These are phyloP conservation scores for Sugiyamaella novakii DNA, from an alignment of 1,139 yeast species.

Conservation along the genomic window DNA sequence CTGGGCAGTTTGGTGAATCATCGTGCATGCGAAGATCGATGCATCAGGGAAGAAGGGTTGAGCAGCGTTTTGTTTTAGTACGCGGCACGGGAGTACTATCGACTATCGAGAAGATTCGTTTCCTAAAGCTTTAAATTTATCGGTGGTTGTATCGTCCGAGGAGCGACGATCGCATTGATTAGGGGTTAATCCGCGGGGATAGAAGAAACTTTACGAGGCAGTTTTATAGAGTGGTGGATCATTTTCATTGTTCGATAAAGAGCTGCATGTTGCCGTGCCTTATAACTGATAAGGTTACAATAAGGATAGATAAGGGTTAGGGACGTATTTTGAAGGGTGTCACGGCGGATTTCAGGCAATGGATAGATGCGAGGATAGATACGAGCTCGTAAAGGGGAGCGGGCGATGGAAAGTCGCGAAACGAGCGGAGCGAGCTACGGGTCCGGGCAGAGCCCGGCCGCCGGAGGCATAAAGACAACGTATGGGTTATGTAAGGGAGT, in stretches of 20 bases:
- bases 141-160: background rate
- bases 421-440: slow-evolving; percentile 2
- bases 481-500: background rate
- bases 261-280: background rate
- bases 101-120: background rate
- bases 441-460: slow-evolving; percentile 14
- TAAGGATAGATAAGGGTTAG: background rate
- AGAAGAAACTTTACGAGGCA: background rate
- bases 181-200: too few relatives aligned
- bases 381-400: too few relatives aligned
- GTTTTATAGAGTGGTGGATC: too few relatives aligned
- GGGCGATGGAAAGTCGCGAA: background rate
- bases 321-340: slow-evolving; percentile 1
- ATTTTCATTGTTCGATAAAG: too few relatives aligned
- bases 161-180: background rate
- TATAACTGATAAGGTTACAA: background rate
- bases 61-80: slow-evolving; percentile 3
- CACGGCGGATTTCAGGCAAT: too few relatives aligned
- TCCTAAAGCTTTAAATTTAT: background rate
- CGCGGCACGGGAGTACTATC: background rate
- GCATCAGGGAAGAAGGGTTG: too few relatives aligned
- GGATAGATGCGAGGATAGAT: too few relatives aligned
- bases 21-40: slow-evolving; percentile 13
- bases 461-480: slow-evolving; percentile 3
- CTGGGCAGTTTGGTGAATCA: slow-evolving; percentile 16